A percentile compares a stretch with the other conserved stretches of the same genome.
phyloP scores from a whole-genome alignment of 2,329 filamentous ascomycete genomes.

The Nemania serpens region DNA sequence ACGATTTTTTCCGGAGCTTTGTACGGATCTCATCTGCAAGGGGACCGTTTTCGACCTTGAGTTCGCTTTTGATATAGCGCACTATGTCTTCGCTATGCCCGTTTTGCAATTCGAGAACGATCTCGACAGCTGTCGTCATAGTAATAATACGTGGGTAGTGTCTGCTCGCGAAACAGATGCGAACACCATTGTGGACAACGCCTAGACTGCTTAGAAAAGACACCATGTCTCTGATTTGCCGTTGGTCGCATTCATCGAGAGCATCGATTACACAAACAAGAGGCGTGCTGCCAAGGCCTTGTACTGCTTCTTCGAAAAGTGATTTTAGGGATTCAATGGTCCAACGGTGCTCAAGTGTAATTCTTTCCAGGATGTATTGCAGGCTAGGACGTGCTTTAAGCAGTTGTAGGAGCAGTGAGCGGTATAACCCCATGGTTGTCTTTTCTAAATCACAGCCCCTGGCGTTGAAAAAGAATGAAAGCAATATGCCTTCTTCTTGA shows the following conservation, averaged over 20 bases:
- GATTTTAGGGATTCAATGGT: slow-evolving; percentile 4
- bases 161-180: slow-evolving; percentile 51
- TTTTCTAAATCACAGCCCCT: slow-evolving; percentile 51
- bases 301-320: slow-evolving; percentile 20
- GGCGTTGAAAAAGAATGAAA: slow-evolving; percentile 56
- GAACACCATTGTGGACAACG: slow-evolving; percentile 34
- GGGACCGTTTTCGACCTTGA: background rate
- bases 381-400: slow-evolving; percentile 44
- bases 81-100: slow-evolving; percentile 16
- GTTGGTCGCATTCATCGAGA: slow-evolving; percentile 54
- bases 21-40: slow-evolving; percentile 5
- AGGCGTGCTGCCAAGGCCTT: slow-evolving; percentile 8
- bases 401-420: slow-evolving; percentile 54
- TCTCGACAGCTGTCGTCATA: slow-evolving; percentile 25
- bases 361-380: slow-evolving; percentile 30
- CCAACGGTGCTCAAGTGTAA: background rate
- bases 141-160: slow-evolving; percentile 42
- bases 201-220: slow-evolving; percentile 47
- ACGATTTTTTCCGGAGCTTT: slow-evolving; percentile 15
- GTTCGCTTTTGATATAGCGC: background rate
- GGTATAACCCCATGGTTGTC: slow-evolving; percentile 53
- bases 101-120: slow-evolving; percentile 15
- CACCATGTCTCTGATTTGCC: slow-evolving; percentile 50
- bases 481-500: slow-evolving; percentile 15
- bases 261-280: slow-evolving; percentile 41